phyloP scores from a whole-genome alignment of 73 alveolate genomes.

The Blepharisma stoltei region DNA sequence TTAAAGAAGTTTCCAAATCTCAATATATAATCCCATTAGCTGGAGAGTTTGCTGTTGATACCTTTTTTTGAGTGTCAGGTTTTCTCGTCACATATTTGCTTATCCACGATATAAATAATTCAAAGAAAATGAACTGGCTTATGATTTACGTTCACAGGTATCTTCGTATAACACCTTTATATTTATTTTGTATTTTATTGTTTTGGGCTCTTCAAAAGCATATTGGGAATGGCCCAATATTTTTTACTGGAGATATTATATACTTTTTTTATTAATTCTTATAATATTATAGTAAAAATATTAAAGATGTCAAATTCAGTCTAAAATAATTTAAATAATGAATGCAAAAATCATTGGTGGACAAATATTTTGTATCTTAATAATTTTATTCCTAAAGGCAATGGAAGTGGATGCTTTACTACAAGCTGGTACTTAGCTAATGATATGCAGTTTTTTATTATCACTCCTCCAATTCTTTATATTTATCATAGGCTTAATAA shows the following conservation, averaged over 20 bases:
- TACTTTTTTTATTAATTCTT: no score
- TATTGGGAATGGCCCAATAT: background rate
- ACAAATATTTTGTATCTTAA: background rate
- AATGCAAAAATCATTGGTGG: background rate
- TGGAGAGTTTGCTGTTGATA: background rate
- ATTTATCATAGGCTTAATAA: background rate
- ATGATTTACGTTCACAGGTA: background rate
- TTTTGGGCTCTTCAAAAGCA: slow-evolving; percentile 4
- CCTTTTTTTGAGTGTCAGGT: background rate
- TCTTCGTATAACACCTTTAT: slow-evolving; percentile 1
- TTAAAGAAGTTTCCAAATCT: background rate
- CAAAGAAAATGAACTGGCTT: background rate
- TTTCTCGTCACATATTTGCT: background rate
- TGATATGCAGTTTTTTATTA: slow-evolving; percentile 3
- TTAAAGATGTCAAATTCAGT: no score
- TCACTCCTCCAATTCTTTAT: background rate
- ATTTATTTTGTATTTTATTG: background rate
- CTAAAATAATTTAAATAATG: no score
- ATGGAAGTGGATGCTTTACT: background rate
- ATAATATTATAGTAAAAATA: no score
- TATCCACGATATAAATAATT: background rate
- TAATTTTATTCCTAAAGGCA: slow-evolving; percentile 4
- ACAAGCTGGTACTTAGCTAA: background rate
- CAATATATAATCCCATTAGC: background rate
- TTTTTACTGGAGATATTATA: background rate